Evolutionary conservation across 2,329 filamentous ascomycete species (phyloP), one percentile per base, ranked within the genome.

Genomic region (Diaporthe longicolla): DNA sequence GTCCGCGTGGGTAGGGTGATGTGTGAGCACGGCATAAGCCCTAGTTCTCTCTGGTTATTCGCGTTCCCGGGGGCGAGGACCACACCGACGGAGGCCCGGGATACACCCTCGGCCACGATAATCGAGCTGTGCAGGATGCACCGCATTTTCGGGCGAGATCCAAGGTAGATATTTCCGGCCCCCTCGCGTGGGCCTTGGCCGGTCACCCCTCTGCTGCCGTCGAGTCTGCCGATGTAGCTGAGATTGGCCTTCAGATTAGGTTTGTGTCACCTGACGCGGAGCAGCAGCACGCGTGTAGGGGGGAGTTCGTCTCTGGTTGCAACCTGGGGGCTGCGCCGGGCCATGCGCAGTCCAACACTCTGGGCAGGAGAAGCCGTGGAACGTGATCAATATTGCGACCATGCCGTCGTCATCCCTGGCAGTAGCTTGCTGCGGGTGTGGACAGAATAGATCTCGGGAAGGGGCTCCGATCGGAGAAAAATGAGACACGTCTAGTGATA

Each of bases 361-460:
- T 54, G 58, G 70, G 70, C 70, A 71, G 24, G 24, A 45, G 21
- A 54, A 58, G 45, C 45, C 57, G 45, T 63, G 70, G 21, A 54
- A 71, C 70, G 57, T 61, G 63, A 54, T 68, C 57, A 71, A 40
- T 37, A 63, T 55, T 48, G 57, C 70, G 48, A 61, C 45, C 55
- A 43, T 63, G 15, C n/a, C 10, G 37, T 32, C 35, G 26, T n/a
- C 45, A 59, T 61, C 43, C 45, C 45, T 52, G 55, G 58, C 29
- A 29, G 50, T 32, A 61, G 57, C 48, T 37, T 37, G 48, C 32
- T 71, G 70, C 70, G 50, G 32, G 48, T 71, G 45, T 48, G 35
- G 24, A 63, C 70, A 71, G 69, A 35, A 63, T 40, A 55, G 65
- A 75, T 73, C 74, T 71, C 71, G 74, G 74, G 59, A 61, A 40